phyloP scores from a whole-genome alignment of 768 basidiomycete genomes.

The Clathrus columnatus region DNA sequence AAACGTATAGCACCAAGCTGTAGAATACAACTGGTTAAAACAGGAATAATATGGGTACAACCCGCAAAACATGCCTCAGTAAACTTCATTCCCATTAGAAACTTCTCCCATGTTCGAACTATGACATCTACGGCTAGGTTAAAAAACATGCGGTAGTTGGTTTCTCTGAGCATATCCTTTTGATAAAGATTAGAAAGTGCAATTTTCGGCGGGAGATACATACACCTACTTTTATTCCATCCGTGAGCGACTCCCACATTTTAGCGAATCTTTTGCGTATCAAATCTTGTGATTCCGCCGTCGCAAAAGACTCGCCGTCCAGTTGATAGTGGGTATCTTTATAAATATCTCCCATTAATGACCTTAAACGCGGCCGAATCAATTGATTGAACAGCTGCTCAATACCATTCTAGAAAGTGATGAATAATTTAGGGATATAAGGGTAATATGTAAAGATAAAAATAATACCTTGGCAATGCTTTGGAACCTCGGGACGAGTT shows the following conservation, averaged over 20 bases:
- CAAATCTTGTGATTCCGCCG: constrained; percentile 77
- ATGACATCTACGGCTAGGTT: constrained; percentile 77
- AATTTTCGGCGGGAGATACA: background rate
- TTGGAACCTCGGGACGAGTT: constrained; percentile 56
- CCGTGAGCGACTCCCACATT: constrained; percentile 76
- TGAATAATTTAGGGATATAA: background rate
- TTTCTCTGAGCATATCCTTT: constrained; percentile 81
- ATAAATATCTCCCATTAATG: constrained; percentile 78
- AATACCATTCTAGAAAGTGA: constrained; percentile 52
- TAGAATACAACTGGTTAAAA: background rate
- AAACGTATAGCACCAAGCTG: constrained; percentile 95
- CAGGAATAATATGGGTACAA: background rate
- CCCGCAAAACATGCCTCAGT: constrained; percentile 56
- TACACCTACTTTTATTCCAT: constrained; percentile 70
- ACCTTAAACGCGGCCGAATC: constrained; percentile 78
- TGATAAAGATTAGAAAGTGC: background rate
- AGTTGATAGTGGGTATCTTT: constrained; percentile 83
- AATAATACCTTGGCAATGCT: constrained; percentile 58
- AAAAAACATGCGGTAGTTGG: constrained; percentile 82
- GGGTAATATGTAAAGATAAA: constrained; percentile 2
- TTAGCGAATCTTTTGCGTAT: constrained; percentile 87
- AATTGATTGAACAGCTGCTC: constrained; percentile 96
- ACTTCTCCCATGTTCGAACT: constrained; percentile 94
- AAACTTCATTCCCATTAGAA: constrained; percentile 68
- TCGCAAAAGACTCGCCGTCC: constrained; percentile 79